A percentile compares a stretch with the other conserved stretches of the same genome.
Conservation (phyloP, 306 rosid genomes). For the Vachellia collinsii region DNA sequence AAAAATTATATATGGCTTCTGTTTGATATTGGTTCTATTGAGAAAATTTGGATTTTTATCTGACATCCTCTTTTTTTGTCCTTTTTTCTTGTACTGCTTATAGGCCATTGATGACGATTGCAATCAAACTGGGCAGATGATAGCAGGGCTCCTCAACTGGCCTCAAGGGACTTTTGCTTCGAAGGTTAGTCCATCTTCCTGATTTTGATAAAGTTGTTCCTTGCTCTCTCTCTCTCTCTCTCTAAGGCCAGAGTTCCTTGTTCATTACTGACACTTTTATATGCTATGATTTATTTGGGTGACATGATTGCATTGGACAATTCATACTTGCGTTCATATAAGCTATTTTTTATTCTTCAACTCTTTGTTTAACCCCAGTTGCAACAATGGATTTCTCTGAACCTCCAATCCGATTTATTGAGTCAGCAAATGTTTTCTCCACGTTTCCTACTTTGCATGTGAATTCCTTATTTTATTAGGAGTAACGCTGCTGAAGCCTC, state of each 20-base stretch:
- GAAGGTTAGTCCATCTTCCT: conserved; percentile 57
- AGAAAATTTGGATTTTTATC: conserved; percentile 7
- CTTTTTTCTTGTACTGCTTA: background rate
- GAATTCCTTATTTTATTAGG: background rate
- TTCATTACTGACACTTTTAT: background rate
- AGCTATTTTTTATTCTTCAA: background rate
- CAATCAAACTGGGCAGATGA: conserved; percentile 98
- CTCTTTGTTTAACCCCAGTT: background rate
- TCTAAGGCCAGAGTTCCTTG: background rate
- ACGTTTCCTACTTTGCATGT: background rate
- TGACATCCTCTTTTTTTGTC: background rate
- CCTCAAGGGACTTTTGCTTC: conserved; percentile 98
- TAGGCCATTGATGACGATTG: conserved; percentile 99
- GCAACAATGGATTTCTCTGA: background rate
- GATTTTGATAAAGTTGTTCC: conserved; percentile 3
- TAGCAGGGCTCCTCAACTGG: conserved; percentile 94
- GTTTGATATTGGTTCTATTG: background rate
- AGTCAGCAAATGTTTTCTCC: background rate
- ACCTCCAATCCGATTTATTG: background rate
- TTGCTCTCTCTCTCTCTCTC: background rate
- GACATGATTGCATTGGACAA: background rate
- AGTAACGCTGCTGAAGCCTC: background rate
- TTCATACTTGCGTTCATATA: background rate
- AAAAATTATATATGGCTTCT: background rate
- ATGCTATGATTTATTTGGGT: background rate